A percentile compares a stretch with the other conserved stretches of the same genome.
phyloP scores from a whole-genome alignment of 1,139 yeast genomes.

The Yamadazyma trypodendri region DNA sequence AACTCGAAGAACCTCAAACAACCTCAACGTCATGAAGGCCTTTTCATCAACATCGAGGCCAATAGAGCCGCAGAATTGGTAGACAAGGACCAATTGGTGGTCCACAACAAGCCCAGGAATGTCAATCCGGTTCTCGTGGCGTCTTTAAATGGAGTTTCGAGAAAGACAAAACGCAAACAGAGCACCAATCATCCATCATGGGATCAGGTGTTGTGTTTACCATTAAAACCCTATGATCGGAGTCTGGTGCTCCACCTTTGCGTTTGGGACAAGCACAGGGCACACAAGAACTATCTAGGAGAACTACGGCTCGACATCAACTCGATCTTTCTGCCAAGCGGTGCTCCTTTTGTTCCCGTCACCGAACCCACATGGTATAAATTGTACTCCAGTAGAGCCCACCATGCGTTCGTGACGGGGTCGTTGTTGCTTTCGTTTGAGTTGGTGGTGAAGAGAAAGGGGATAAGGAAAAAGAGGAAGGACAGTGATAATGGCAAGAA shows the following conservation, averaged over 20 bases:
- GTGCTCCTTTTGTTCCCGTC: constrained; percentile 17
- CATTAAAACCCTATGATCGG: constrained; percentile 30
- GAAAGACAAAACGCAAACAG: constrained; percentile 34
- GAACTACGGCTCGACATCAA: constrained; percentile 49
- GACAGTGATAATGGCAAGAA: too few relatives aligned
- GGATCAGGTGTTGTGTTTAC: constrained; percentile 38
- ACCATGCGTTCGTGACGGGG: constrained; percentile 57
- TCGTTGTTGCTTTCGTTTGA: constrained; percentile 53
- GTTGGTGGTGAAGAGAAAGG: constrained; percentile 26
- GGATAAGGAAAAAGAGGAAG: constrained; percentile 7
- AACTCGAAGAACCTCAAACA: not conserved
- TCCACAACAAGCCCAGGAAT: constrained; percentile 9
- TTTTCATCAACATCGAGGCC: constrained; percentile 28
- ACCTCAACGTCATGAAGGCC: not conserved
- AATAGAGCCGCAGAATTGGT: constrained; percentile 42
- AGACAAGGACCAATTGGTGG: constrained; percentile 12
- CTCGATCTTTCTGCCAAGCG: constrained; percentile 35
- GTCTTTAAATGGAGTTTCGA: constrained; percentile 29
- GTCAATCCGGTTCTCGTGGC: constrained; percentile 40
- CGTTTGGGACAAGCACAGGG: constrained; percentile 47
- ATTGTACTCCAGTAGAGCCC: constrained; percentile 45
- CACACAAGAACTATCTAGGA: constrained; percentile 54
- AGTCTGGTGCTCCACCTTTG: constrained; percentile 31
- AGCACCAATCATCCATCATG: constrained; percentile 45
- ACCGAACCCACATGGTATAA: constrained; percentile 50